These are phyloP conservation scores for Rutstroemia sp. DNA, from an alignment of 2,329 filamentous ascomycete genomes.

Conservation along the genomic window DNA sequence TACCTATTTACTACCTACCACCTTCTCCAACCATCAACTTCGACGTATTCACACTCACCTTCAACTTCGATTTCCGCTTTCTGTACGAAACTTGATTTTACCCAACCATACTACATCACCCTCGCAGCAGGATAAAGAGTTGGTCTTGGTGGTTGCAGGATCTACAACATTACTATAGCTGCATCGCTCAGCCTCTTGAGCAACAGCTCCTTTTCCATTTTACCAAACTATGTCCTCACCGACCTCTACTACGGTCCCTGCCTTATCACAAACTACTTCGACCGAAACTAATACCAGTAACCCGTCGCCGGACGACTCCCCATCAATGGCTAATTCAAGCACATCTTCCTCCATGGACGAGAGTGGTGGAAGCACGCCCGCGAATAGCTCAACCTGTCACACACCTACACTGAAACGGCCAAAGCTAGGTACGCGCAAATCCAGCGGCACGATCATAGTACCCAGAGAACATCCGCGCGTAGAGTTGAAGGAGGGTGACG, in stretches of 20 bases:
- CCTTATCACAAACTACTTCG: background rate
- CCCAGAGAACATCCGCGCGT: conserved; percentile 68
- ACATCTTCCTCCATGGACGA: conserved; percentile 6
- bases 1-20: background rate
- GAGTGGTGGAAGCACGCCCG: conserved; percentile 8
- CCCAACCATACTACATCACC: background rate
- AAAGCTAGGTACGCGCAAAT: conserved; percentile 64
- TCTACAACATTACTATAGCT: background rate
- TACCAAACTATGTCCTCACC: conserved; percentile 2
- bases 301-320: conserved; percentile 1
- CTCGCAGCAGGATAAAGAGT: background rate
- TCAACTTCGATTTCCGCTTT: too few relatives aligned
- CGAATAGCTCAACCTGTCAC: conserved; percentile 6
- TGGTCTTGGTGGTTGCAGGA: background rate
- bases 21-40: background rate
- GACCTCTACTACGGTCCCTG: background rate
- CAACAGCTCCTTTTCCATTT: conserved; percentile 1
- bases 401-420: conserved; percentile 41
- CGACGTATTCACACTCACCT: background rate
- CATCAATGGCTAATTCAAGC: conserved; percentile 1
- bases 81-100: too few relatives aligned
- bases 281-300: conserved; percentile 2
- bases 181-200: background rate
- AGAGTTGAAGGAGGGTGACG: conserved; percentile 62
- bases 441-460: conserved; percentile 76